phyloP scores from a whole-genome alignment of 2,329 filamentous ascomycete genomes.

The Penicillium sp. region DNA sequence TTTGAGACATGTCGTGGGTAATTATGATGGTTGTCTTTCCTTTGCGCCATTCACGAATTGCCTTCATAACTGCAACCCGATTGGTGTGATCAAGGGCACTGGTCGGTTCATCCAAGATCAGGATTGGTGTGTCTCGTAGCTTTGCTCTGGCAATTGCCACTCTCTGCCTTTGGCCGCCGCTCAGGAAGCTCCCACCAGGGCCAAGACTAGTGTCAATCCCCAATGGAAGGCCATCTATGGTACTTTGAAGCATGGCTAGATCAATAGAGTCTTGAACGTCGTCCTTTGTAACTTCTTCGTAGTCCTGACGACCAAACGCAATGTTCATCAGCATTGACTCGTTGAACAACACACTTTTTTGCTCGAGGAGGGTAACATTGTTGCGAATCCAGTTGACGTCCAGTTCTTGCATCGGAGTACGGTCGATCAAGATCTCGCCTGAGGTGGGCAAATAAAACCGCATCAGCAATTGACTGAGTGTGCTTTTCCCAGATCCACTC shows the following conservation, averaged over 20 bases:
- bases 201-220: constrained; percentile 75
- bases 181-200: constrained; percentile 68
- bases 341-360: constrained; percentile 78
- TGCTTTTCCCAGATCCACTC: constrained; percentile 93
- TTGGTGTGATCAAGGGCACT: constrained; percentile 80
- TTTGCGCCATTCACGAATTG: constrained; percentile 73
- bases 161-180: constrained; percentile 82
- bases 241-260: constrained; percentile 68
- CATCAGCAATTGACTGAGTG: constrained; percentile 75
- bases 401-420: constrained; percentile 60
- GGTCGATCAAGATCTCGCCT: constrained; percentile 72
- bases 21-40: constrained; percentile 90
- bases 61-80: constrained; percentile 68
- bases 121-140: constrained; percentile 73
- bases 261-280: constrained; percentile 65
- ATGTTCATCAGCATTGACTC: constrained; percentile 80
- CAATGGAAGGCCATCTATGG: constrained; percentile 66
- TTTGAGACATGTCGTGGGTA: constrained; percentile 83
- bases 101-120: constrained; percentile 87
- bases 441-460: constrained; percentile 70
- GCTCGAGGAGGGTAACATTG: constrained; percentile 80
- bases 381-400: constrained; percentile 72
- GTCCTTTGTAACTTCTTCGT: constrained; percentile 51
- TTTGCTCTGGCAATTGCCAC: constrained; percentile 78
- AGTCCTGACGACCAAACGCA: constrained; percentile 64